Percentiles rank a stretch among this genome's conserved stretches.
Conservation (phyloP, 2,329 filamentous ascomycete genomes). For the Thielaviopsis populi region DNA sequence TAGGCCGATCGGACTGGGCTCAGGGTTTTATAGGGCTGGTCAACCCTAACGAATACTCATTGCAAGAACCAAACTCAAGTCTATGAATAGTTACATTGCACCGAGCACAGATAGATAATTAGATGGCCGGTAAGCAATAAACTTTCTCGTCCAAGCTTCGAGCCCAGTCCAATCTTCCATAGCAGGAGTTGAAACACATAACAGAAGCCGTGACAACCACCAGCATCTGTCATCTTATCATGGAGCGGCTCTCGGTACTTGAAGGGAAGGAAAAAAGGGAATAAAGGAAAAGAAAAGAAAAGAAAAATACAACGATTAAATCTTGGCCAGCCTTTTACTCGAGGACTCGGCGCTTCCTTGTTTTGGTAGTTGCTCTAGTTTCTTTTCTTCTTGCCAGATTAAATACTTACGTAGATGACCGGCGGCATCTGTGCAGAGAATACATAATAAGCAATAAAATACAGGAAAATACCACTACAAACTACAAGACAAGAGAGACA, state of each 20-base stretch:
- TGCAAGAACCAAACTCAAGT: neutral
- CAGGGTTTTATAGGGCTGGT: constrained; percentile 1
- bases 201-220: neutral
- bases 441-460: neutral
- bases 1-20: neutral
- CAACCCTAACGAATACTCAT: neutral
- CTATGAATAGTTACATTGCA: neutral
- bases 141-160: neutral
- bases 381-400: neutral
- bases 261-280: neutral
- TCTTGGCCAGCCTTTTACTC: neutral
- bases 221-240: neutral
- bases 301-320: neutral
- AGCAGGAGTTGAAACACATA: neutral
- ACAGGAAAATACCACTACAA: neutral
- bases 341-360: neutral
- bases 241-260: neutral
- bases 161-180: neutral
- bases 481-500: neutral
- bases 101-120: neutral
- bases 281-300: neutral
- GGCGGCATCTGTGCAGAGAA: neutral
- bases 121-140: neutral
- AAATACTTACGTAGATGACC: neutral
- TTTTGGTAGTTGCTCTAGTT: neutral